Evolutionary conservation across 2,329 filamentous ascomycete species (phyloP).

Genomic region (Trichoderma sp.): DNA sequence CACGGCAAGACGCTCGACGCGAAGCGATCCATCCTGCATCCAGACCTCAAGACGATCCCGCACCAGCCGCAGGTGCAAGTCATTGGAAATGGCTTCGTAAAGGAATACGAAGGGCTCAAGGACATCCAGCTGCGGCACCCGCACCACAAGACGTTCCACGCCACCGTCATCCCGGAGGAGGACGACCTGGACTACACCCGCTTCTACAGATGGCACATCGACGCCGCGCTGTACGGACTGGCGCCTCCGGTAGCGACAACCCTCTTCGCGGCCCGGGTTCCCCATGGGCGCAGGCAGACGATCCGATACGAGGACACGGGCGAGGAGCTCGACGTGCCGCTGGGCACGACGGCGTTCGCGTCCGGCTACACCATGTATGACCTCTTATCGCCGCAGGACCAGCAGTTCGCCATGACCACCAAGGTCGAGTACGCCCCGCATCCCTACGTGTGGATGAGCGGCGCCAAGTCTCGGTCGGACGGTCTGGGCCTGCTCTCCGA

Average conservation of each 20-base stretch:
- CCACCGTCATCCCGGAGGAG: constrained; percentile 58
- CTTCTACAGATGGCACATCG: constrained; percentile 81
- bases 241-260: constrained; percentile 74
- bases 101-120: constrained; percentile 69
- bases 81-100: constrained; percentile 73
- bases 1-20: constrained; percentile 74
- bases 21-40: constrained; percentile 68
- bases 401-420: constrained; percentile 67
- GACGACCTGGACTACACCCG: constrained; percentile 55
- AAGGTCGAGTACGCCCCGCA: constrained; percentile 76
- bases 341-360: constrained; percentile 77
- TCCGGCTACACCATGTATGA: constrained; percentile 73
- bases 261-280: constrained; percentile 73
- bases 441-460: constrained; percentile 80
- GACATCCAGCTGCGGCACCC: constrained; percentile 72
- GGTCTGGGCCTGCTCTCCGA: constrained; percentile 74
- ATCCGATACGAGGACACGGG: constrained; percentile 72
- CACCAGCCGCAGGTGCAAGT: constrained; percentile 76
- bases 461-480: constrained; percentile 65
- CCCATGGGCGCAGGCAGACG: constrained; percentile 65
- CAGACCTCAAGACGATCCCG: constrained; percentile 78
- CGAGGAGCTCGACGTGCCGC: constrained; percentile 67
- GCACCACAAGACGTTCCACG: constrained; percentile 77
- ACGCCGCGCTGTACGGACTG: constrained; percentile 74
- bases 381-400: constrained; percentile 63